Evolutionary conservation across 1,139 yeast genomes (phyloP), one percentile per base, ranked within the genome.

Genomic region (Zygosaccharomyces pseudobailii): DNA sequence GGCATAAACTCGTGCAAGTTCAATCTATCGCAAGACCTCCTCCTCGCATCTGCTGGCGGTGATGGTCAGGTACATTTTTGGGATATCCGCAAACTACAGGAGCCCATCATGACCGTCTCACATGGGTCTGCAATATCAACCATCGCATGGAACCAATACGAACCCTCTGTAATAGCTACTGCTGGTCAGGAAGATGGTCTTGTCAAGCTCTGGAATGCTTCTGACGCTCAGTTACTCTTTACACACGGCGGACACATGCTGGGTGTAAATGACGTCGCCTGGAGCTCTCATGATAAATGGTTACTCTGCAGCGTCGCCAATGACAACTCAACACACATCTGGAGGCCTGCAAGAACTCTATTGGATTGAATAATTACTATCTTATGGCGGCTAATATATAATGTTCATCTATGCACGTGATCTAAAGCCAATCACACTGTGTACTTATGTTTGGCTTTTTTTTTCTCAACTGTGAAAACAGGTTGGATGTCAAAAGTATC

Each of bases 221-320:
- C 76, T 2, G 62, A 65, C 28, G 46, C 74, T 57, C 55, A 71
- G 62, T 67, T 82, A 39, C 50, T 82, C 21, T 90, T 92, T 61
- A 74, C 78, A 31, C 98, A 94, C 65, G 87, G 85, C 9, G 98
- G 98, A 0, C 99, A 92, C 64, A 80, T 92, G 76, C 72, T 85
- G 47, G 90, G 94, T 21, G 87, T 92, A 13, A 83, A 85, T 58
- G 97, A 90, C 62, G 72, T 90, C 40, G 79, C 83, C 40, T 92
- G 98, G 98, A 87, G 89, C 50, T 79, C 82, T 1, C 82, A 80
- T 54, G 84, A 84, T 53, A 82, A 84, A 8, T 83, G 90, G 86
- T 75, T 87, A 68, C 58, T 90, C 39, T 85, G 92, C 6, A 82
- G 89, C 61, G 95, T 88, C 3, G 83, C 92, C 0, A 92, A 87